Evolutionary conservation across 1,284 basidiomycete species (phyloP).

Genomic region (Heterobasidion parviporum): DNA sequence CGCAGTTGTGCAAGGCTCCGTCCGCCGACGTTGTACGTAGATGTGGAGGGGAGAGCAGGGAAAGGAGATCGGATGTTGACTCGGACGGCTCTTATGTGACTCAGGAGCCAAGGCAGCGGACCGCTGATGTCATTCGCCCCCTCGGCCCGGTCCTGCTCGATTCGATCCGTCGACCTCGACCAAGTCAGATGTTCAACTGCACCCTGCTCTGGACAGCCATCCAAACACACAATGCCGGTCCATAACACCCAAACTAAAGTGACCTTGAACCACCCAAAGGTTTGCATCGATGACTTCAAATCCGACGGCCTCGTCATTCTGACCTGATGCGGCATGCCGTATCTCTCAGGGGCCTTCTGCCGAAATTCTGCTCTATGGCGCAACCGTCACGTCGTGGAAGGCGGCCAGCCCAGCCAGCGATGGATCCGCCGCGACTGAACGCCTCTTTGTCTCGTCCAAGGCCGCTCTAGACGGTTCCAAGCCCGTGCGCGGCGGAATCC

Average conservation of each 20-base stretch:
- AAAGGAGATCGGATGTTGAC: neutral
- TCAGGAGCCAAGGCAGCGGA: neutral
- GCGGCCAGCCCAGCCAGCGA: constrained; percentile 28
- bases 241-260: neutral
- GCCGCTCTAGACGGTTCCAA: constrained; percentile 68
- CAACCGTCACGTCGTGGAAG: constrained; percentile 78
- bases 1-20: no score
- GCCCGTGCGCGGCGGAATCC: constrained; percentile 78
- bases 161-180: neutral
- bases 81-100: neutral
- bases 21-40: no score
- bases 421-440: constrained; percentile 37
- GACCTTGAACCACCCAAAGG: neutral
- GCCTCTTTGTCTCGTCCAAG: constrained; percentile 72
- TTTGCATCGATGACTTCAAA: neutral
- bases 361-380: constrained; percentile 73
- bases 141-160: neutral
- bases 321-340: neutral
- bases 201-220: neutral
- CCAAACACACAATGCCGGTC: neutral
- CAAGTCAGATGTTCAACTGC: neutral
- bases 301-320: neutral
- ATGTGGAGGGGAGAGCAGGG: no score
- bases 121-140: neutral
- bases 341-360: constrained; percentile 54